Evolutionary conservation across 768 basidiomycete species (phyloP).

Genomic region (Macrolepiota dolichaula): DNA sequence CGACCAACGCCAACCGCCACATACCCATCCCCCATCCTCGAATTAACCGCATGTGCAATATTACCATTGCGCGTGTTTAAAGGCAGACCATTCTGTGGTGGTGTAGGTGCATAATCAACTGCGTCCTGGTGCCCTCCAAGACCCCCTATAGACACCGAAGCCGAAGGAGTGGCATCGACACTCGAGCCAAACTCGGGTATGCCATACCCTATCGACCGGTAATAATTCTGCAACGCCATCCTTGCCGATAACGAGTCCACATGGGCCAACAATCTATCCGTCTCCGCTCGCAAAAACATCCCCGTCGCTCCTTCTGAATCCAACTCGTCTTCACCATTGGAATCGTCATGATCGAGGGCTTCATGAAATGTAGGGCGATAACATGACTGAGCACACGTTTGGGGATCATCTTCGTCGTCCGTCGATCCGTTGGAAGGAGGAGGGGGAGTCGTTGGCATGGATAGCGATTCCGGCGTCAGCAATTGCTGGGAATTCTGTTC

Average conservation of each 20-base stretch:
- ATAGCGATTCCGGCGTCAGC: not conserved
- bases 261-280: conserved; percentile 30
- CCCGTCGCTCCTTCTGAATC: conserved; percentile 33
- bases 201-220: conserved; percentile 22
- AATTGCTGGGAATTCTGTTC: not conserved
- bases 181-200: not conserved
- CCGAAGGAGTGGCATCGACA: not conserved
- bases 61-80: not conserved
- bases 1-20: conserved; percentile 13
- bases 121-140: not conserved
- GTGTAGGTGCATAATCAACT: not conserved
- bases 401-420: not conserved
- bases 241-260: conserved; percentile 56
- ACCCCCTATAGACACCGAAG: not conserved
- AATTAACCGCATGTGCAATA: not conserved
- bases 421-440: conserved; percentile 5
- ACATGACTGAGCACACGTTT: not conserved
- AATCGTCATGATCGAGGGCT: not conserved
- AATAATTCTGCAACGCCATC: conserved; percentile 61
- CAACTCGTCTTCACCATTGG: not conserved
- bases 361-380: not conserved
- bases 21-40: not conserved
- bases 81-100: not conserved
- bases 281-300: conserved; percentile 21
- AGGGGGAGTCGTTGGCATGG: not conserved